Percentiles rank a stretch among this genome's conserved stretches.
These are phyloP conservation scores for Sindora glabra DNA, from an alignment of 306 rosid genomes.

Conservation along the genomic window DNA sequence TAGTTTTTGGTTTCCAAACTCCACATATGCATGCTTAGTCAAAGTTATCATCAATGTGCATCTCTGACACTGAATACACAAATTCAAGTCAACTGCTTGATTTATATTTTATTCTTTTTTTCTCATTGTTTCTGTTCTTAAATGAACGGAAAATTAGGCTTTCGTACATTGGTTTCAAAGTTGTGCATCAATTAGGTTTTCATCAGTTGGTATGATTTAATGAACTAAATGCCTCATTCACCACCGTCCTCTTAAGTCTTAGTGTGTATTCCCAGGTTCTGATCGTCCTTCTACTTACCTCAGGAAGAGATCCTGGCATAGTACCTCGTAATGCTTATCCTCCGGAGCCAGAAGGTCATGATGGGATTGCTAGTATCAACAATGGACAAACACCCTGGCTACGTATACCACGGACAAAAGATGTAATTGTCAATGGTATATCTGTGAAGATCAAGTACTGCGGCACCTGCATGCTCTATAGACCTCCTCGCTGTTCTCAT, in stretches of 20 bases:
- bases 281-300: slow-evolving; percentile 52
- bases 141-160: too few species aligned
- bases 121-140: too few species aligned
- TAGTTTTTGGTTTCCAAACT: too few species aligned
- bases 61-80: too few species aligned
- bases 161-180: too few species aligned
- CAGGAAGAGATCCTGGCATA: slow-evolving; percentile 85
- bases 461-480: slow-evolving; percentile 67
- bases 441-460: slow-evolving; percentile 59
- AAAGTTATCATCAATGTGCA: too few species aligned
- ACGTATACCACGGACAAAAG: slow-evolving; percentile 47
- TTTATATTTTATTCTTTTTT: too few species aligned
- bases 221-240: background rate
- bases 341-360: slow-evolving; percentile 41
- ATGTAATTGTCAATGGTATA: slow-evolving; percentile 43
- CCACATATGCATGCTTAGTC: too few species aligned
- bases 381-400: slow-evolving; percentile 25
- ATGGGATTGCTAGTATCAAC: slow-evolving; percentile 18
- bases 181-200: too few species aligned
- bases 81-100: too few species aligned
- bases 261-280: slow-evolving; percentile 46
- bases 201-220: background rate
- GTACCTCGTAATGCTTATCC: slow-evolving; percentile 62
- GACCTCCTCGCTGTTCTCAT: slow-evolving; percentile 76
- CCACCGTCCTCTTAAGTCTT: slow-evolving; percentile 5